These are phyloP conservation scores for Hura crepitans DNA, from an alignment of 441 rosid species.

Conservation along the genomic window DNA sequence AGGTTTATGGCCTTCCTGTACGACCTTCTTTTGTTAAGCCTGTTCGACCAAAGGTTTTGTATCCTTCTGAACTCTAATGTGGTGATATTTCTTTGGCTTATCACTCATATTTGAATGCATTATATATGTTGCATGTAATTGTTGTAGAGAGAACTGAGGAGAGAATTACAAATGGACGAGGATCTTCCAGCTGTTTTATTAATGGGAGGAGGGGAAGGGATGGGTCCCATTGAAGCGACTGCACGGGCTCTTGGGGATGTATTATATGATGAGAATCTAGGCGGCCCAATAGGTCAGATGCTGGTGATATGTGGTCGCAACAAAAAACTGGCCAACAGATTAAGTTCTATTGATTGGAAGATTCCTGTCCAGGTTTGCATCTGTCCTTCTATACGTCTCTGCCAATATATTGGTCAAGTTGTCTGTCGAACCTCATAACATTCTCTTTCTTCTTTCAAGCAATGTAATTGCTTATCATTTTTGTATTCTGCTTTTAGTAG, in stretches of 20 bases:
- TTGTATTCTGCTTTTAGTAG: background rate
- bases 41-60: conserved; percentile 76
- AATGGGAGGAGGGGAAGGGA: conserved; percentile 99
- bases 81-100: background rate
- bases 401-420: background rate
- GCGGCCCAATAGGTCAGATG: conserved; percentile 79
- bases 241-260: conserved; percentile 78
- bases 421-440: background rate
- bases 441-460: background rate
- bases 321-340: conserved; percentile 64
- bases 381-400: background rate
- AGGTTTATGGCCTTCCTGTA: conserved; percentile 92
- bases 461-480: background rate
- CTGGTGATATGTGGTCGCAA: conserved; percentile 87
- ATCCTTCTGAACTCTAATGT: background rate
- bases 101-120: background rate
- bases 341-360: conserved; percentile 74
- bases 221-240: conserved; percentile 97
- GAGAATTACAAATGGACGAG: conserved; percentile 82
- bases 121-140: background rate
- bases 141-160: conserved; percentile 65
- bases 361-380: conserved; percentile 74
- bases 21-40: conserved; percentile 95
- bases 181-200: conserved; percentile 88
- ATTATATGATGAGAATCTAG: conserved; percentile 68